A percentile compares a stretch with the other conserved stretches of the same genome.
These are phyloP conservation scores for Blakeslea trispora DNA, from an alignment of 371 early-diverging fungal species.

Conservation along the genomic window DNA sequence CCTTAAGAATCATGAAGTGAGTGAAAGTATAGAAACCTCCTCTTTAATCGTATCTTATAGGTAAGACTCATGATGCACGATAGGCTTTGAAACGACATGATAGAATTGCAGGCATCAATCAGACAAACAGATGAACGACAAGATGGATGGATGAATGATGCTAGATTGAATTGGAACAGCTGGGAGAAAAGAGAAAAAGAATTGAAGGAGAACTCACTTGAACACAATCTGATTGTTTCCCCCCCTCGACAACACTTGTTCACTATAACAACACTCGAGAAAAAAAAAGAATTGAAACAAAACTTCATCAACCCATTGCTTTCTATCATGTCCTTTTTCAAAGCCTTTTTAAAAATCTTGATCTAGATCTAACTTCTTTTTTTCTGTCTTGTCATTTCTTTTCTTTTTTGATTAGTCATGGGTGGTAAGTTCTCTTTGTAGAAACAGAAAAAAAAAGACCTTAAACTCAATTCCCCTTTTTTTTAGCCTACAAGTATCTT, in stretches of 20 bases:
- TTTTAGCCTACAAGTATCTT: constrained; percentile 90
- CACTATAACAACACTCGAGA: too few relatives aligned
- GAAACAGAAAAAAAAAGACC: too few relatives aligned
- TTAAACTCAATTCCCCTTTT: too few relatives aligned
- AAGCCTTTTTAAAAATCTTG: background rate
- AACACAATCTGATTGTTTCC: too few relatives aligned
- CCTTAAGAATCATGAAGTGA: background rate
- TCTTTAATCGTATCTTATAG: constrained; percentile 31
- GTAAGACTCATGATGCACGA: constrained; percentile 12
- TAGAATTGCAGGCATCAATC: background rate
- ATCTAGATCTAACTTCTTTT: constrained; percentile 1
- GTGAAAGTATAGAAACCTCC: constrained; percentile 11
- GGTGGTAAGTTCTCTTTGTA: constrained; percentile 25
- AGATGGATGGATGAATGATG: background rate
- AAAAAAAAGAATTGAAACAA: too few relatives aligned
- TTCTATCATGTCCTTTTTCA: background rate
- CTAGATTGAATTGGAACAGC: too few relatives aligned
- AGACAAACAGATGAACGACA: background rate
- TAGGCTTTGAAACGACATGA: background rate
- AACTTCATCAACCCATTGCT: background rate
- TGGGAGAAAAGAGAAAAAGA: too few relatives aligned
- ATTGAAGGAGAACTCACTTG: too few relatives aligned
- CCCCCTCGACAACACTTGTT: too few relatives aligned
- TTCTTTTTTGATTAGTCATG: constrained; percentile 16
- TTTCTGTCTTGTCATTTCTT: too few relatives aligned